Conservation (phyloP, 1,284 basidiomycete species). For the Heterobasidion parviporum region DNA sequence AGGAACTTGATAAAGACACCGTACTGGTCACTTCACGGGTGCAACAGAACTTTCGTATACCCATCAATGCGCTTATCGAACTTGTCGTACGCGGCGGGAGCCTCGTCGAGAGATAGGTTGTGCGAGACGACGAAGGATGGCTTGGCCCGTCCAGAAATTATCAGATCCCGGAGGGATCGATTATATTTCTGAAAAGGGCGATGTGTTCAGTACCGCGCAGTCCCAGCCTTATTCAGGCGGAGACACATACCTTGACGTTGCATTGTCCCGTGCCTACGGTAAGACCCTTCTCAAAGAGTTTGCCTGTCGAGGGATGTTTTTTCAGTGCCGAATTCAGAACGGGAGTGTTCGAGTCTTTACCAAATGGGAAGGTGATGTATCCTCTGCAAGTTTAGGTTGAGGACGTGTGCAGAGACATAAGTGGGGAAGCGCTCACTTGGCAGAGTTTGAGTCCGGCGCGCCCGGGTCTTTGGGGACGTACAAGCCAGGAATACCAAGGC, state of each 20-base stretch:
- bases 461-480: slow-evolving; percentile 46
- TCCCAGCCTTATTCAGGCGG: too few relatives aligned
- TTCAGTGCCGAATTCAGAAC: neutral
- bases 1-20: neutral
- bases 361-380: slow-evolving; percentile 44
- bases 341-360: slow-evolving; percentile 11
- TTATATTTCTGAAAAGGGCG: slow-evolving; percentile 32
- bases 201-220: neutral
- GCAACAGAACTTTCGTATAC: slow-evolving; percentile 41
- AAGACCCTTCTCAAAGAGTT: slow-evolving; percentile 45
- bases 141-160: slow-evolving; percentile 41
- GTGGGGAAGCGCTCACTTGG: slow-evolving; percentile 25
- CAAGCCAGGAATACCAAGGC: slow-evolving; percentile 43
- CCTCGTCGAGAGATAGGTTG: slow-evolving; percentile 35
- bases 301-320: slow-evolving; percentile 19
- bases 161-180: slow-evolving; percentile 42
- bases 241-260: slow-evolving; percentile 36
- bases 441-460: slow-evolving; percentile 39
- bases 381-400: slow-evolving; percentile 20
- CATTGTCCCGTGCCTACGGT: slow-evolving; percentile 44
- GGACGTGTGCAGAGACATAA: neutral
- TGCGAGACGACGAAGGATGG: slow-evolving; percentile 46
- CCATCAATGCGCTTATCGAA: slow-evolving; percentile 41
- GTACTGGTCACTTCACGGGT: slow-evolving; percentile 25
- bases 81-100: slow-evolving; percentile 39